Evolutionary conservation across 148 eudicot genomes (phyloP), one percentile per base, ranked within the genome.

Genomic region (Vaccinium corymbosum): DNA sequence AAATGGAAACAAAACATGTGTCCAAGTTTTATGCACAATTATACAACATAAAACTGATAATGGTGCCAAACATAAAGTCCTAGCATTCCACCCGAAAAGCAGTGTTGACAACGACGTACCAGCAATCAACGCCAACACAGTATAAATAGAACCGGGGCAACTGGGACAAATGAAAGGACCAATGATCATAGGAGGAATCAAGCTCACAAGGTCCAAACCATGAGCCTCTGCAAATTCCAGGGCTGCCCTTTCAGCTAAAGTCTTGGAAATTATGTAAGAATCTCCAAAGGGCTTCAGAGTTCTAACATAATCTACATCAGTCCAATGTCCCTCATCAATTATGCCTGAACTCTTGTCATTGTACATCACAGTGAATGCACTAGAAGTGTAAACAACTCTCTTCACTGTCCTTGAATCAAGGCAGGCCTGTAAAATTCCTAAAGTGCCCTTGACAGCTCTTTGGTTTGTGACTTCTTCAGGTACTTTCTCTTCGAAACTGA

Each of bases 311-410:
- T 87, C 88, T 8, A 85, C 49, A 4, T 89, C 83, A 3, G 81
- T 89, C 91, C 91, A 89, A 16, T 85, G 62, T 2, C 29, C 78
- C 83, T 89, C 91, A 75, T 87, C 89, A 19, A 87, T 19, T 10
- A 83, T 49, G 10, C 53, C 59, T 9, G 32, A n/a, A 56, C 16
- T 79, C 32, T 53, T 80, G 16, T 62, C 84, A 15, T 55, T 86
- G 27, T 53, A 87, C 32, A 61, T n/a, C 10, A 83, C 85, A 4
- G 91, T 52, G 1, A 81, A 68, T 22, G 84, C 79, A 75, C 91
- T 90, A 13, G 91, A 88, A 48, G 89, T 92, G 80, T 87, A 88
- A 19, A 90, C 81, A n/a, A 90, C 90, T 55, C 90, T 84, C 68
- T 83, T 91, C 35, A 91, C 89, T 11, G 91, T 89, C 70, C 88